Evolutionary conservation across 352 stramenopile genomes (phyloP).

Genomic region (Peronospora destructor): DNA sequence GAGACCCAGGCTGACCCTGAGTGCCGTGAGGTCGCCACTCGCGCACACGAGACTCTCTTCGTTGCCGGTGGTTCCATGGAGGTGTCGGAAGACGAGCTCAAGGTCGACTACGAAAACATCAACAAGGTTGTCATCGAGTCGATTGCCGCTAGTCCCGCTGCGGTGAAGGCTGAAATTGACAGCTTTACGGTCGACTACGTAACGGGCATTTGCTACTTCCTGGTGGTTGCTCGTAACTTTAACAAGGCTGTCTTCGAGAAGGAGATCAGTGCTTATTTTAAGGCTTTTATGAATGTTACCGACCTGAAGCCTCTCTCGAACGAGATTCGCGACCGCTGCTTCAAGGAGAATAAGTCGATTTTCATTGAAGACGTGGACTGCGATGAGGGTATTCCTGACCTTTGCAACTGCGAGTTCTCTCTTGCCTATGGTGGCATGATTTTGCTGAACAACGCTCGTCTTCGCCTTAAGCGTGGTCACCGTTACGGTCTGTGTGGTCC

Average conservation of each 20-base stretch:
- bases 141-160: conserved; percentile 63
- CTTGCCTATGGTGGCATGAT: conserved; percentile 93
- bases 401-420: conserved; percentile 99
- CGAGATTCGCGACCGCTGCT: conserved; percentile 78
- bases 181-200: conserved; percentile 88
- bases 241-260: conserved; percentile 92
- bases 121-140: conserved; percentile 72
- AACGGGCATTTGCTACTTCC: conserved; percentile 76
- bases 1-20: conserved; percentile 94
- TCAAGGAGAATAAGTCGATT: conserved; percentile 88
- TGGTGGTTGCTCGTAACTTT: conserved; percentile 89
- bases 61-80: conserved; percentile 91
- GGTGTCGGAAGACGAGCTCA: conserved; percentile 86
- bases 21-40: conserved; percentile 92
- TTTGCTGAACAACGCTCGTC: conserved; percentile 86
- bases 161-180: conserved; percentile 86
- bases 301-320: conserved; percentile 62
- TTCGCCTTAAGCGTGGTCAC: conserved; percentile 88
- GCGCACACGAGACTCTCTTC: conserved; percentile 91
- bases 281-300: conserved; percentile 61
- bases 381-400: conserved; percentile 93
- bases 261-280: conserved; percentile 86
- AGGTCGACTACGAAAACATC: conserved; percentile 87
- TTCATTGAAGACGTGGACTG: conserved; percentile 94
- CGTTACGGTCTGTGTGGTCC: conserved; percentile 93